These are phyloP conservation scores for Taphrina pruni DNA, from an alignment of 1,139 yeast genomes.

Conservation along the genomic window DNA sequence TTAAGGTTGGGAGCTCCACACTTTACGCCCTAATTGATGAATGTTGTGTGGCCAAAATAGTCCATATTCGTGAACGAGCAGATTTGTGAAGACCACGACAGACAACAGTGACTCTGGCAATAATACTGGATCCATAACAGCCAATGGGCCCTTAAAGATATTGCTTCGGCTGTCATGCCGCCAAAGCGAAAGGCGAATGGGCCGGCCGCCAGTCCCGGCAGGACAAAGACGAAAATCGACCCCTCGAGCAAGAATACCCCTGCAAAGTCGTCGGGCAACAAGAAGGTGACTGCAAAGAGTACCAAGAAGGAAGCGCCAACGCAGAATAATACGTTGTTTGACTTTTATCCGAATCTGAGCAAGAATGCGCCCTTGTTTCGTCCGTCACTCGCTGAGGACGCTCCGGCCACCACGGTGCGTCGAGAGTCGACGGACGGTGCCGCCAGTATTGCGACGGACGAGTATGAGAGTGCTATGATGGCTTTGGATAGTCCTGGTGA, in stretches of 20 bases:
- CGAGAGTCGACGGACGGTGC: conserved; percentile 1
- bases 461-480: background rate
- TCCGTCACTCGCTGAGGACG: conserved; percentile 18
- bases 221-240: conserved; percentile 3
- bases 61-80: no score
- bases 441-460: conserved; percentile 18
- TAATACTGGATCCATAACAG: no score
- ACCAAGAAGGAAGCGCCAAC: conserved; percentile 10
- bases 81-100: no score
- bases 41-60: background rate
- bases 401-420: background rate
- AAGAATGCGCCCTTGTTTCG: conserved; percentile 39
- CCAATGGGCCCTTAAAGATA: background rate
- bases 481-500: background rate
- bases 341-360: conserved; percentile 36
- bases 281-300: background rate
- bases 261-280: background rate
- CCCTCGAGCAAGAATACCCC: conserved; percentile 2
- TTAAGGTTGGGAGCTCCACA: conserved; percentile 17
- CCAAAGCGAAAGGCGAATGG: conserved; percentile 11
- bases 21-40: background rate
- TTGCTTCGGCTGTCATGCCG: background rate
- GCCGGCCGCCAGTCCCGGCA: background rate
- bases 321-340: conserved; percentile 30
- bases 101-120: no score